Conservation (phyloP, 176 grass and related monocot species). For the Zea luxurians region DNA sequence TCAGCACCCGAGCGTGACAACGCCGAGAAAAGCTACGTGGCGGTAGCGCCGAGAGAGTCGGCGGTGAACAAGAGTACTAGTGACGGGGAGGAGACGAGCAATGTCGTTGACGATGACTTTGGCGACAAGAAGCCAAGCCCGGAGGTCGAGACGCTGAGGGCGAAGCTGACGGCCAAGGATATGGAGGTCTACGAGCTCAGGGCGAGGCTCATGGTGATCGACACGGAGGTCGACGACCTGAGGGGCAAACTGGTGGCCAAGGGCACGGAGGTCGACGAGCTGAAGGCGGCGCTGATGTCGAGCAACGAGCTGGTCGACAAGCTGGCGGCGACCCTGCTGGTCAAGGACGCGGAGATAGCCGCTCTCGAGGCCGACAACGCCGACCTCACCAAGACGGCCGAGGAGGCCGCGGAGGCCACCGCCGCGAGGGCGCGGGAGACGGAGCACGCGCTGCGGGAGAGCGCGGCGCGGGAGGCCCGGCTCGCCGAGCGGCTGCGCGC, state of each 20-base stretch:
- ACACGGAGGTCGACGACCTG: constrained; percentile 35
- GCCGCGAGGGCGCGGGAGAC: constrained; percentile 34
- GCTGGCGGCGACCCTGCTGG: constrained; percentile 32
- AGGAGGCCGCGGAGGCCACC: neutral
- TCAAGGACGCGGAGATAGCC: constrained; percentile 49
- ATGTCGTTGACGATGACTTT: neutral
- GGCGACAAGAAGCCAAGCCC: neutral
- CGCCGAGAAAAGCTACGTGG: no score
- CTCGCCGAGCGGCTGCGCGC: constrained; percentile 49
- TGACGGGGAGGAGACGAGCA: constrained; percentile 15
- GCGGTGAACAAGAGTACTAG: neutral
- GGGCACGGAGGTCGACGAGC: constrained; percentile 28
- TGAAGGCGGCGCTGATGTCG: constrained; percentile 29
- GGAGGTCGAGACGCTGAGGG: constrained; percentile 45
- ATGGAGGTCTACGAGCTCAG: constrained; percentile 39
- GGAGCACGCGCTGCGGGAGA: constrained; percentile 47
- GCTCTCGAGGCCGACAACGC: constrained; percentile 48
- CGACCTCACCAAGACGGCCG: constrained; percentile 47
- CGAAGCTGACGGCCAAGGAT: constrained; percentile 51
- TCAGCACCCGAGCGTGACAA: no score
- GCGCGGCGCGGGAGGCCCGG: constrained; percentile 47
- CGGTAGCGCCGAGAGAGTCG: no score
- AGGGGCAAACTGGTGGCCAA: constrained; percentile 44
- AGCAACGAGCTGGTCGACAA: constrained; percentile 25
- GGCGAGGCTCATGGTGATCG: constrained; percentile 50